Percentiles rank a stretch among this genome's conserved stretches.
Evolutionary conservation across 805 yeast genomes (phyloP).

Genomic region (Candida nitratophila): DNA sequence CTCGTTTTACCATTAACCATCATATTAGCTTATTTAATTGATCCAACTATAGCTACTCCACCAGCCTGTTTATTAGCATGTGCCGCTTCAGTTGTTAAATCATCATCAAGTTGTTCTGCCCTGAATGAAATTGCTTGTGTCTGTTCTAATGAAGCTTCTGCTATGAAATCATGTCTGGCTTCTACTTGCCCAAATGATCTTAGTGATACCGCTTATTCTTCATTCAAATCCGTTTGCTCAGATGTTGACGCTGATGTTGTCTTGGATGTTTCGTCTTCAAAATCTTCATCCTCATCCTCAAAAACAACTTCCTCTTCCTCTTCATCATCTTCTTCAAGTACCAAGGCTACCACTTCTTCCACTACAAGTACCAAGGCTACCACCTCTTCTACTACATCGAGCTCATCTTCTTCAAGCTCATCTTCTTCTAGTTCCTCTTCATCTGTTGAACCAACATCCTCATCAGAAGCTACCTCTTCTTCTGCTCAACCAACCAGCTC

Average conservation of each 20-base stretch:
- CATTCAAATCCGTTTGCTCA: slow-evolving; percentile 49
- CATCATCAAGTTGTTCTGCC: slow-evolving; percentile 45
- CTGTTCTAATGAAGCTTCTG: slow-evolving; percentile 48
- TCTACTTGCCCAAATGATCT: slow-evolving; percentile 61
- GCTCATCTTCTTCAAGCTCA: slow-evolving; percentile 22
- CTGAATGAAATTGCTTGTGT: slow-evolving; percentile 63
- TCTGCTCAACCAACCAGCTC: slow-evolving; percentile 12
- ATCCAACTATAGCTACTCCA: slow-evolving; percentile 53
- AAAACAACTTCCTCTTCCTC: slow-evolving; percentile 20
- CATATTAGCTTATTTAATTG: slow-evolving; percentile 31
- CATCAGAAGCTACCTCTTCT: slow-evolving; percentile 20
- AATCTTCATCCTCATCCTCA: slow-evolving; percentile 25
- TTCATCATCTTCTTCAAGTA: slow-evolving; percentile 16
- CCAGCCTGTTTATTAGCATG: slow-evolving; percentile 93
- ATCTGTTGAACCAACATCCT: slow-evolving; percentile 15
- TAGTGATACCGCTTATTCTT: slow-evolving; percentile 49
- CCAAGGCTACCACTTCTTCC: no score
- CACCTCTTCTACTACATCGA: no score
- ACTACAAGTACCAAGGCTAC: no score
- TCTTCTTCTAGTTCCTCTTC: slow-evolving; percentile 1
- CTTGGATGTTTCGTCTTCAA: slow-evolving; percentile 10
- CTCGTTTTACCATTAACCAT: slow-evolving; percentile 17
- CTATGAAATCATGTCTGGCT: slow-evolving; percentile 56
- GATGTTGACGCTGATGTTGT: slow-evolving; percentile 34
- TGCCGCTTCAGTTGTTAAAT: slow-evolving; percentile 61